Evolutionary conservation across 2,329 filamentous ascomycete species (phyloP), one percentile per base, ranked within the genome.

Genomic region (Raffaelea arxii): DNA sequence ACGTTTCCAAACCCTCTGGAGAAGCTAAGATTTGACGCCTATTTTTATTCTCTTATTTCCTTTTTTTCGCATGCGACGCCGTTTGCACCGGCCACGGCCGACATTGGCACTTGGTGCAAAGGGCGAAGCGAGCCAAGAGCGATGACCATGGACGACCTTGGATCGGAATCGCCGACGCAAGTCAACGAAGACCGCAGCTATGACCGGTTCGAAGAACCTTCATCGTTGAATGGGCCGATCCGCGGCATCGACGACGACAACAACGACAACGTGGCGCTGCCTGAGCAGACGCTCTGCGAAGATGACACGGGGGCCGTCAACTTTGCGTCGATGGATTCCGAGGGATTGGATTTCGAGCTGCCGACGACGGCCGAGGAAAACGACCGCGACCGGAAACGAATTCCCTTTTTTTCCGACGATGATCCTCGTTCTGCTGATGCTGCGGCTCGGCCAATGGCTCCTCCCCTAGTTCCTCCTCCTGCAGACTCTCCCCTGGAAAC

Each of bases 151-250:
- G n/a, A 23, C 39, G 18, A 11, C 19, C 25, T n/a, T 41, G n/a
- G 50, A 50, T 74, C 72, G 11, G 69, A 71, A 47, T 75, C 74
- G 10, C 71, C 71, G 2, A 80, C 76, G 1, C 76, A 80, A 58
- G 63, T 68, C 48, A 80, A 80, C 52, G 68, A 71, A 39, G 74
- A 67, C 41, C 70, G 75, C 32, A 76, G 77, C 59, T 80, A 80
- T 53, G 69, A 70, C 7, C 61, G 66, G 52, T 65, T 71, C 59
- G 52, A 41, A 18, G 50, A 54, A 18, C 41, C 51, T 14, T 37
- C 44, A 3, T 48, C 47, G 46, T 22, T 51, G 18, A 45, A 46
- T n/a, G n/a, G n/a, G n/a, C 19, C 41, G 7, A 45, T 44, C 51
- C 50, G 3, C 44, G 27, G 27, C 16, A 51, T 58, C 11, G 49